Evolutionary conservation across 768 basidiomycete species (phyloP).

Genomic region (Boletus fagicola): DNA sequence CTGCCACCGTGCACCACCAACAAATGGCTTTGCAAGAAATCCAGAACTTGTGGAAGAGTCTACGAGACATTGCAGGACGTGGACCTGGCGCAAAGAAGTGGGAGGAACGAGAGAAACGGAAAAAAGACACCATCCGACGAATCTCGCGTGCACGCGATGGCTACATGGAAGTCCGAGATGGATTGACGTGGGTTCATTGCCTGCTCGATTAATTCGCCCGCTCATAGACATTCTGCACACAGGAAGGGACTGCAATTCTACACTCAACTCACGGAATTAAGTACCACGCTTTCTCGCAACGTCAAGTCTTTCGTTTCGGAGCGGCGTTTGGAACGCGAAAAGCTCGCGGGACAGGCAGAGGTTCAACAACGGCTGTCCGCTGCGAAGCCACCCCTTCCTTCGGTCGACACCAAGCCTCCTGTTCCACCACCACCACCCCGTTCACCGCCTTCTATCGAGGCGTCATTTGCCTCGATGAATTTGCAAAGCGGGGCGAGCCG

Average conservation of each 20-base stretch:
- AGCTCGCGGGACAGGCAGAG: slow-evolving; percentile 66
- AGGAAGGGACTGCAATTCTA: slow-evolving; percentile 93
- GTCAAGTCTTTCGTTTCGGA: slow-evolving; percentile 60
- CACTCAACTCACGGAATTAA: slow-evolving; percentile 67
- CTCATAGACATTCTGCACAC: slow-evolving; percentile 10
- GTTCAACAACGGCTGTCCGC: slow-evolving; percentile 61
- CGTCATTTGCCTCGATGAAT: slow-evolving; percentile 58
- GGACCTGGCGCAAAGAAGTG: slow-evolving; percentile 74
- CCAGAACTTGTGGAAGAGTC: slow-evolving; percentile 63
- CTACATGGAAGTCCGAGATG: slow-evolving; percentile 85
- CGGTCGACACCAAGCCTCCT: slow-evolving; percentile 48
- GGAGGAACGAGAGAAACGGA: slow-evolving; percentile 78
- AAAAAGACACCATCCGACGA: slow-evolving; percentile 69
- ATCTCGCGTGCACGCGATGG: slow-evolving; percentile 77
- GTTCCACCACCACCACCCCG: slow-evolving; percentile 48
- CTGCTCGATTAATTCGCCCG: background rate
- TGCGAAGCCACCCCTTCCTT: slow-evolving; percentile 34
- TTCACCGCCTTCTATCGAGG: slow-evolving; percentile 41
- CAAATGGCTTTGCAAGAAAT: slow-evolving; percentile 73
- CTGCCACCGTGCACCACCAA: slow-evolving; percentile 76
- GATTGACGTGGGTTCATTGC: slow-evolving; percentile 61
- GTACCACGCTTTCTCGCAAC: slow-evolving; percentile 54
- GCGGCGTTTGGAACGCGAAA: slow-evolving; percentile 69
- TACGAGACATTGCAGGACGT: slow-evolving; percentile 74
- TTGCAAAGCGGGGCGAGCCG: slow-evolving; percentile 35